Evolutionary conservation across 768 basidiomycete genomes (phyloP).

Genomic region (Clitopilus passeckerianus): DNA sequence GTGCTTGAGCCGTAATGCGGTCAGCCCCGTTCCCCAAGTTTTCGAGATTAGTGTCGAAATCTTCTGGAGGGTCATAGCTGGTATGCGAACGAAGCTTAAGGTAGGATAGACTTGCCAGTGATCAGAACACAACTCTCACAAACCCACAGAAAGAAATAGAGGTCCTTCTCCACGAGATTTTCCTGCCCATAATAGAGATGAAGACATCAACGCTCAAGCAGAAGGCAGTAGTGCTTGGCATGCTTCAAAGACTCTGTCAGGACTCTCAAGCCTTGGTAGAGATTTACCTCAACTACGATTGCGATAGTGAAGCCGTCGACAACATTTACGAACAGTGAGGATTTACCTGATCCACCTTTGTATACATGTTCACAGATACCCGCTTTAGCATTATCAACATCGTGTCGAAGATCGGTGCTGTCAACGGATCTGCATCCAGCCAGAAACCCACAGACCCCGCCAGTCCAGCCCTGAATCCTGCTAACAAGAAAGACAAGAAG

Average conservation of each 20-base stretch:
- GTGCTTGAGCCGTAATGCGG: constrained; percentile 89
- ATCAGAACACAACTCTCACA: constrained; percentile 4
- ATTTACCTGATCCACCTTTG: not conserved
- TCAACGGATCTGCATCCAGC: constrained; percentile 40
- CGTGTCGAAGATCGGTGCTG: constrained; percentile 84
- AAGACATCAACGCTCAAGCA: constrained; percentile 92
- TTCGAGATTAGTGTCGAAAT: constrained; percentile 99
- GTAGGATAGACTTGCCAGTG: constrained; percentile 32
- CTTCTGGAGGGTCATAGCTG: constrained; percentile 93
- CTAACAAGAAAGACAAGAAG: constrained; percentile 38
- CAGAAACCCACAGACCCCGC: constrained; percentile 51
- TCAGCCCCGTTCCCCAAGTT: constrained; percentile 92
- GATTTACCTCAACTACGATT: constrained; percentile 98
- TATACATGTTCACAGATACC: not conserved
- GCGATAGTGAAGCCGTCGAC: constrained; percentile 89
- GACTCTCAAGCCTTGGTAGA: constrained; percentile 98
- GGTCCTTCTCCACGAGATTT: constrained; percentile 97
- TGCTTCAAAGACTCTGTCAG: constrained; percentile 84
- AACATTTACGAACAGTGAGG: constrained; percentile 96
- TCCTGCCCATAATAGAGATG: constrained; percentile 98
- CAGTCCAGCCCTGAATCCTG: constrained; percentile 57
- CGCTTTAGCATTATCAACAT: constrained; percentile 81
- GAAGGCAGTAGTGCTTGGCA: constrained; percentile 87
- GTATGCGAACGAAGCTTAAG: constrained; percentile 95
- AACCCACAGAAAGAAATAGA: constrained; percentile 91